These are phyloP conservation scores for Dissophora globulifera DNA, from an alignment of 192 early-diverging fungal genomes.

Conservation along the genomic window DNA sequence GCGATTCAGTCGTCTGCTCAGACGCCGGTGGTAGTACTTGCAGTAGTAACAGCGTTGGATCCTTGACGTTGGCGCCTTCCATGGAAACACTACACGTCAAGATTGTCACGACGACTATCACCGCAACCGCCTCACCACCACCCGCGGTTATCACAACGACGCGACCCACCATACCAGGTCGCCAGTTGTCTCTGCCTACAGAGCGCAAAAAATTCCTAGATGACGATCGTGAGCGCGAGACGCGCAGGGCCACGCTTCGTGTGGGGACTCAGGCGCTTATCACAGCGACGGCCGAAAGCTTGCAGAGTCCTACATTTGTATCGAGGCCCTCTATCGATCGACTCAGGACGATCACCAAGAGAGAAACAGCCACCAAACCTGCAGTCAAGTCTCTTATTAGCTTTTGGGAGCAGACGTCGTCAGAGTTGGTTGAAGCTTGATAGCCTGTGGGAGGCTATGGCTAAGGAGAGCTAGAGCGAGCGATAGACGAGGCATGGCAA, in stretches of 20 bases:
- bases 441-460: no score
- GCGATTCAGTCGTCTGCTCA: slow-evolving; percentile 2
- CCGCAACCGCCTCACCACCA: neutral
- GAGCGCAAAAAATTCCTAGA: no score
- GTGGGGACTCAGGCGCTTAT: slow-evolving; percentile 30
- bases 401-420: slow-evolving; percentile 44
- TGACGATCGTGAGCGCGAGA: neutral
- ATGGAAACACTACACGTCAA: slow-evolving; percentile 19
- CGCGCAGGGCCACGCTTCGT: slow-evolving; percentile 20
- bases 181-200: no score
- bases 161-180: neutral
- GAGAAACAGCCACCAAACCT: slow-evolving; percentile 22
- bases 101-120: neutral
- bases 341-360: slow-evolving; percentile 32
- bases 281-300: slow-evolving; percentile 10
- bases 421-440: slow-evolving; percentile 26
- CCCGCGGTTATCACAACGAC: neutral
- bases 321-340: slow-evolving; percentile 46
- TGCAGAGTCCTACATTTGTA: slow-evolving; percentile 20
- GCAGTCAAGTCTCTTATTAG: slow-evolving; percentile 44
- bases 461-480: no score
- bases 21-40: no score
- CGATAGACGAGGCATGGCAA: no score
- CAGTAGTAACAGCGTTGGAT: slow-evolving; percentile 28
- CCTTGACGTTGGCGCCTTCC: slow-evolving; percentile 19